A percentile compares a stretch with the other conserved stretches of the same genome.
These are phyloP conservation scores for Effrenium voratum DNA, from an alignment of 73 alveolate genomes.

Conservation along the genomic window DNA sequence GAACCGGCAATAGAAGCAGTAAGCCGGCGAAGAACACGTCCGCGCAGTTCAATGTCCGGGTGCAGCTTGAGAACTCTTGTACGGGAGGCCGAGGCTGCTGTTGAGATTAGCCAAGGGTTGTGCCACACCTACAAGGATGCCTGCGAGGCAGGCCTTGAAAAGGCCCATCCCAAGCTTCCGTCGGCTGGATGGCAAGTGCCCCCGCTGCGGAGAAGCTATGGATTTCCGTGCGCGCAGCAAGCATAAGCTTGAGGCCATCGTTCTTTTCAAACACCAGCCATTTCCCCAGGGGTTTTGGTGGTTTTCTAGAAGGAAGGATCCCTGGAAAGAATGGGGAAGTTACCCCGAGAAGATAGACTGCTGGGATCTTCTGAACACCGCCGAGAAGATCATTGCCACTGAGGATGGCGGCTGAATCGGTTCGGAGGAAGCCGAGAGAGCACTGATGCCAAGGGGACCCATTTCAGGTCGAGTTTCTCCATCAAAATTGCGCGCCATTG, in stretches of 20 bases:
- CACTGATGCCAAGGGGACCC: background rate
- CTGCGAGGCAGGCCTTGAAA: background rate
- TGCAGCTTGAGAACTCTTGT: no score
- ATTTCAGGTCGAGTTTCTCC: no score
- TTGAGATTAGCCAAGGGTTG: background rate
- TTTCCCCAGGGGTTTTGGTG: no score
- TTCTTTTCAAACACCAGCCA: no score
- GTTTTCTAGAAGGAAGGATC: no score
- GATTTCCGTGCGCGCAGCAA: background rate
- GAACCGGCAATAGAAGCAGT: background rate
- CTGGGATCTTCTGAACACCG: background rate
- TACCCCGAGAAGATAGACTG: no score
- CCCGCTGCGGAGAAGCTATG: background rate
- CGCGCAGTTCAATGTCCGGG: background rate
- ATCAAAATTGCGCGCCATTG: no score
- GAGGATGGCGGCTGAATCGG: background rate
- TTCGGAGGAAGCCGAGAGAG: conserved; percentile 4
- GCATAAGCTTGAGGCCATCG: background rate
- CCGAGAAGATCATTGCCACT: background rate
- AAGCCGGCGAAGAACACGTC: background rate
- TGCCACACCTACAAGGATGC: conserved; percentile 6
- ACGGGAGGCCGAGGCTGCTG: conserved; percentile 8
- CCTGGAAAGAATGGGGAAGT: background rate
- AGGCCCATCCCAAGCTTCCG: background rate
- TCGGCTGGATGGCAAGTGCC: background rate